phyloP scores from a whole-genome alignment of 345 rosid species.

The Iberis pinnata region DNA sequence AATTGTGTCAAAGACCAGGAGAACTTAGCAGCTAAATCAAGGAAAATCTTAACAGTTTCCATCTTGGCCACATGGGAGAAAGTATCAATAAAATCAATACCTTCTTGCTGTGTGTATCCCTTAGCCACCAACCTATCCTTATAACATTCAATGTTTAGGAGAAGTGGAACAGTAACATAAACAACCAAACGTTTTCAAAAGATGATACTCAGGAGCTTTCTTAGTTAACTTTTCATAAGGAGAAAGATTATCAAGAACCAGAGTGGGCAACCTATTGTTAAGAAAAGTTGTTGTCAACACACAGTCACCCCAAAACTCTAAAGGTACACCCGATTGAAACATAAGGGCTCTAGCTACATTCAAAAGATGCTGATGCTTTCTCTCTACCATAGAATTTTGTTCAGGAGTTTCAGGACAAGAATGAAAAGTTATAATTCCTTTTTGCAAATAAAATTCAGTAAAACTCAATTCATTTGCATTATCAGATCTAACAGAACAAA shows the following conservation, averaged over 20 bases:
- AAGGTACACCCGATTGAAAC: neutral
- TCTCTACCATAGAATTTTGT: neutral
- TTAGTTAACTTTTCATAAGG: neutral
- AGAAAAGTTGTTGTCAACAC: neutral
- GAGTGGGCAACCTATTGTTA: neutral
- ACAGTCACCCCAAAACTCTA: neutral
- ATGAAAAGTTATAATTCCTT: neutral
- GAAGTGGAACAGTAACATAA: too few relatives aligned
- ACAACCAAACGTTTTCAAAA: neutral
- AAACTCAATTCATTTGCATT: neutral
- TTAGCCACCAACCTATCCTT: too few relatives aligned
- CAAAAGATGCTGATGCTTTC: neutral
- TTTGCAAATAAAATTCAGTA: neutral
- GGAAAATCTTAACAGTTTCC: neutral
- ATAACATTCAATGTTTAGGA: too few relatives aligned
- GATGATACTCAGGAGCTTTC: neutral
- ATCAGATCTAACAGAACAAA: neutral
- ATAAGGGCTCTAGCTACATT: neutral
- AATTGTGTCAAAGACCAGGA: neutral
- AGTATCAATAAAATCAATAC: too few relatives aligned
- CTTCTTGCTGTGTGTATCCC: too few relatives aligned
- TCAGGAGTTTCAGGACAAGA: neutral
- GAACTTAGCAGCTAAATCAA: too few relatives aligned
- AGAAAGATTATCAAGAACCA: neutral
- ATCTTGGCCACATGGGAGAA: too few relatives aligned